Evolutionary conservation across 805 yeast genomes (phyloP).

Genomic region (Pichia heedii): DNA sequence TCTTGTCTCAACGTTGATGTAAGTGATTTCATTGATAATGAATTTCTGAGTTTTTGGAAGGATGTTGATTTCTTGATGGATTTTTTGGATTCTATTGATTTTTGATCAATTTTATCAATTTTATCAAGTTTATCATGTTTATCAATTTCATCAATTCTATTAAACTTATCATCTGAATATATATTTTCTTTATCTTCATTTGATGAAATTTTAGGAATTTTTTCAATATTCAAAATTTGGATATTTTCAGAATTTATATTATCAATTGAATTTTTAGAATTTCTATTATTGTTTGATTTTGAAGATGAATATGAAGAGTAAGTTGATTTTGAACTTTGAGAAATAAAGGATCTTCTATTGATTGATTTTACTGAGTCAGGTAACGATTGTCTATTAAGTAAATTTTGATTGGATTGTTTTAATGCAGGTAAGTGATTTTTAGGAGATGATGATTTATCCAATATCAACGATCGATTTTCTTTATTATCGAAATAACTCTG

Average conservation of each 20-base stretch:
- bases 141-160: too few relatives aligned
- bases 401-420: not conserved
- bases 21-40: slow-evolving; percentile 7
- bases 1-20: not conserved
- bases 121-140: too few relatives aligned
- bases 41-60: slow-evolving; percentile 2
- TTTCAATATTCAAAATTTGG: not conserved
- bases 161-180: too few relatives aligned
- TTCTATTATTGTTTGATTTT: not conserved
- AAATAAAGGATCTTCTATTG: not conserved
- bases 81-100: not conserved
- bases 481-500: slow-evolving; percentile 9
- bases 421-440: not conserved
- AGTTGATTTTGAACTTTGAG: not conserved
- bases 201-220: not conserved
- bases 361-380: not conserved
- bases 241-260: not conserved
- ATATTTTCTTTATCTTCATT: too few relatives aligned
- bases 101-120: not conserved
- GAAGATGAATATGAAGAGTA: not conserved
- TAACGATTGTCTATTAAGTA: not conserved
- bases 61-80: slow-evolving; percentile 3
- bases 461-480: slow-evolving; percentile 1
- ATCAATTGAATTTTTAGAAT: not conserved
- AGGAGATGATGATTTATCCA: not conserved